A percentile compares a stretch with the other conserved stretches of the same genome.
Evolutionary conservation across 164 flowering plant genomes (phyloP).

Genomic region (Echeveria elegans): DNA sequence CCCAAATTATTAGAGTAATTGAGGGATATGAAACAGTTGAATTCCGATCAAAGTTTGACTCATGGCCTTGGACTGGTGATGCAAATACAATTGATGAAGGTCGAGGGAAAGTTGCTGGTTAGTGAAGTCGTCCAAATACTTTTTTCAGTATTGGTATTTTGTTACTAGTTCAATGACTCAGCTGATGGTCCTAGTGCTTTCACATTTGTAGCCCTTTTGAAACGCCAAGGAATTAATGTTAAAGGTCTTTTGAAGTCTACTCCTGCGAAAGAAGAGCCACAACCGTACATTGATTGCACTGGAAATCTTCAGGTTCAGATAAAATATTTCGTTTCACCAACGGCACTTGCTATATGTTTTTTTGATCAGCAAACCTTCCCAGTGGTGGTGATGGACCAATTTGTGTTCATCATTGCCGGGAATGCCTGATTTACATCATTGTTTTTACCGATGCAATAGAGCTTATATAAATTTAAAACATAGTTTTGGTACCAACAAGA

Average conservation of each 20-base stretch:
- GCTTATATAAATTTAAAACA: too few relatives aligned
- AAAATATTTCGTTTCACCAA: too few relatives aligned
- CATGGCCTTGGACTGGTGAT: slow-evolving; percentile 73
- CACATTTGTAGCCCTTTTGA: slow-evolving; percentile 59
- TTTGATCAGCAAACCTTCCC: too few relatives aligned
- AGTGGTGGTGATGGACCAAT: too few relatives aligned
- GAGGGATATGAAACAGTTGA: slow-evolving; percentile 95
- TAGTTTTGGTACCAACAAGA: neutral
- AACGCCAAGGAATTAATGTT: slow-evolving; percentile 92
- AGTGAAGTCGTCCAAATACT: slow-evolving; percentile 19
- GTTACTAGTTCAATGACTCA: neutral
- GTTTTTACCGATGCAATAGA: neutral
- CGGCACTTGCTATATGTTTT: too few relatives aligned
- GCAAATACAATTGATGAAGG: slow-evolving; percentile 88
- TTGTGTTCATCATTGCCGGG: neutral
- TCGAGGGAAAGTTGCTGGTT: slow-evolving; percentile 98
- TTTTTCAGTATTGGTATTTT: neutral
- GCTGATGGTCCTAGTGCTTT: neutral
- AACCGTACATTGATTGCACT: slow-evolving; percentile 86
- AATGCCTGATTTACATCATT: neutral
- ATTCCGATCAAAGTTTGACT: slow-evolving; percentile 73
- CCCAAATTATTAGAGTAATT: slow-evolving; percentile 74
- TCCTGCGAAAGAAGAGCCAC: slow-evolving; percentile 87
- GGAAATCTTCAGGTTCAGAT: slow-evolving; percentile 85
- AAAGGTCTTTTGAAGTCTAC: slow-evolving; percentile 89